These are phyloP conservation scores for Aspergillus sparsus DNA, from an alignment of 495 filamentous ascomycete genomes.

Conservation along the genomic window DNA sequence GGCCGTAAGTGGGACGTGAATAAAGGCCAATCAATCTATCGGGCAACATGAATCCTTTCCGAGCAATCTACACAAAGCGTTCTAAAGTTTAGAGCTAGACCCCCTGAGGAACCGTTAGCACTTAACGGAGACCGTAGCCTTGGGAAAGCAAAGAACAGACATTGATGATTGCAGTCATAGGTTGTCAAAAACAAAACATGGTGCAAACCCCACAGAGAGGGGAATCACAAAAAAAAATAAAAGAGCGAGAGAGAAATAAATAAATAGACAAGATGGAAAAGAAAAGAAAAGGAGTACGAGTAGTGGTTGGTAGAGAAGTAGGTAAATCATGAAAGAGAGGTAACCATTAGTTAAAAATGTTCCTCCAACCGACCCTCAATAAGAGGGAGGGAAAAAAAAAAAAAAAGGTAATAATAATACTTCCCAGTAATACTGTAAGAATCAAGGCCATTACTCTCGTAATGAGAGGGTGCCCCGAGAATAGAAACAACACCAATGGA, in stretches of 20 bases:
- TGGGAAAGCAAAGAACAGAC: not conserved
- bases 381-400: not conserved
- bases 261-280: not conserved
- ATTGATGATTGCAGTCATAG: not conserved
- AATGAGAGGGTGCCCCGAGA: slow-evolving; percentile 15
- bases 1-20: not conserved
- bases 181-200: not conserved
- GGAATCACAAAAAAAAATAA: slow-evolving; percentile 2
- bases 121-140: not conserved
- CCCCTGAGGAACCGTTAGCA: slow-evolving; percentile 17
- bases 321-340: no score
- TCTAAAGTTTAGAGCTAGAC: slow-evolving; percentile 3
- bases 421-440: slow-evolving; percentile 1
- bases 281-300: not conserved
- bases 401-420: slow-evolving; percentile 3
- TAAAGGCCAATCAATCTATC: slow-evolving; percentile 1
- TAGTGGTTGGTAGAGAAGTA: no score
- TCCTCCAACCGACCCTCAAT: not conserved
- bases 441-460: slow-evolving; percentile 4
- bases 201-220: slow-evolving; percentile 14
- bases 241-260: not conserved
- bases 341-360: slow-evolving; percentile 2
- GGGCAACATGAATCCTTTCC: not conserved
- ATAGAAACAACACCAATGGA: slow-evolving; percentile 10
- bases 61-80: slow-evolving; percentile 3